Evolutionary conservation across 257 asterid genomes (phyloP), one percentile per base, ranked within the genome.

Genomic region (Schizonepeta tenuifolia): DNA sequence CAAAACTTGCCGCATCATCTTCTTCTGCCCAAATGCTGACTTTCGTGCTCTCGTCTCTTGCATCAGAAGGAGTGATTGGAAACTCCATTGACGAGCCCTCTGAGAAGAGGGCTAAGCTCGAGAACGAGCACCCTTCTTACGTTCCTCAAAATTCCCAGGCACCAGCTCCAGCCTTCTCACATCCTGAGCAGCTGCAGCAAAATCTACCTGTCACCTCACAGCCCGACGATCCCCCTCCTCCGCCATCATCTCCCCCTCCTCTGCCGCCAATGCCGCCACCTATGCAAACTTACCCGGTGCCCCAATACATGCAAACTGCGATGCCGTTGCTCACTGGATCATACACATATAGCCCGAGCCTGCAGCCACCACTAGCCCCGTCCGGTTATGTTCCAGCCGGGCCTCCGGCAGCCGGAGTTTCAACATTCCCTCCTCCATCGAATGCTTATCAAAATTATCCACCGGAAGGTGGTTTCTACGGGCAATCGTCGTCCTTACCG

Each of bases 21-120:
- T 89, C 99, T 31, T 91, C 99, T 2, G 97, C 99, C 44, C 82
- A 89, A 81, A 87, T 95, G 97, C 85, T 95, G 65, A 82, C 91
- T 7, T 87, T 76, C 13, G 92, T 90, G 68, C 93, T 95, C 70
- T 85, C 95, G 2, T 90, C 98, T 41, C 84, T 92, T 38, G 94
- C 96, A 15, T 92, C 98, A 1, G 98, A 87, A 69, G 98, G 97
- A 60, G 91, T 91, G 41, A 88, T 89, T 15, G 72, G 90, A 63
- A 86, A 80, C 61, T 54, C 81, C 31, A 49, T 59, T 22, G 77
- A 78, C 57, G 92, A 85, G 43, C 90, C 88, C 12, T 62, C 87
- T 2, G 97, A 89, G 65, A 91, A 94, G 77, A 84, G 88, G 73
- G 83, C 83, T 14, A 94, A 84, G 81, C 77, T 89, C 6, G 95